Evolutionary conservation across 139 green algal genomes (phyloP), one percentile per base, ranked within the genome.

Genomic region (Bryopsis sp.): DNA sequence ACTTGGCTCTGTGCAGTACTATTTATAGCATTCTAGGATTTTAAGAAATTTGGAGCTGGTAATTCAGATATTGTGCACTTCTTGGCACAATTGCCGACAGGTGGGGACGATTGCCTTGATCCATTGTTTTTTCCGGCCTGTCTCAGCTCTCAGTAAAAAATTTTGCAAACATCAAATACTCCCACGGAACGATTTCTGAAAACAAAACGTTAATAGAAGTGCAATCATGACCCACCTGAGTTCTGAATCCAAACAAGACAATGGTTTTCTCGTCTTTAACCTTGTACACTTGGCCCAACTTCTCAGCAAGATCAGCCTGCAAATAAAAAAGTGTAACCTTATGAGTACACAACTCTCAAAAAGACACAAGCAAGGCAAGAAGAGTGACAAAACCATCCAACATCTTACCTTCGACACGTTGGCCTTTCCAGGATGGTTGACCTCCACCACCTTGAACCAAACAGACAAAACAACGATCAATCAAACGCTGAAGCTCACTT

Each of bases 351-450:
- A 64, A 32, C 63, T 37, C 63, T 39, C 6, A 24, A n/a, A 48
- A 37, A 70, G 54, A 71, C 8, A 19, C 64, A n/a, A 7, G n/a
- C n/a, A n/a, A n/a, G n/a, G n/a, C n/a, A n/a, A n/a, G n/a, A n/a
- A n/a, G n/a, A n/a, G n/a, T n/a, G n/a, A n/a, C n/a, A n/a, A n/a
- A n/a, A n/a, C n/a, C n/a, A n/a, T n/a, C n/a, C n/a, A n/a, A n/a
- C n/a, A n/a, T n/a, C 71, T 61, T 58, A 95, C 89, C 94, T 99
- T 99, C 64, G 88, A 86, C 36, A 99, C 95, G 66, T 96, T 97
- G 8, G 94, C 78, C 26, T 87, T 77, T 54, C 94, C 94, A 43
- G 94, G 94, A 80, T 99, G 94, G 64, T 98, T 85, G 28, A 99
- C 94, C 75, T 99, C 94, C 34, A 96, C 83, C 61, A 99, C 82